A percentile compares a stretch with the other conserved stretches of the same genome.
These are phyloP conservation scores for Noccaea caerulescens DNA, from an alignment of 345 rosid genomes.

Conservation along the genomic window DNA sequence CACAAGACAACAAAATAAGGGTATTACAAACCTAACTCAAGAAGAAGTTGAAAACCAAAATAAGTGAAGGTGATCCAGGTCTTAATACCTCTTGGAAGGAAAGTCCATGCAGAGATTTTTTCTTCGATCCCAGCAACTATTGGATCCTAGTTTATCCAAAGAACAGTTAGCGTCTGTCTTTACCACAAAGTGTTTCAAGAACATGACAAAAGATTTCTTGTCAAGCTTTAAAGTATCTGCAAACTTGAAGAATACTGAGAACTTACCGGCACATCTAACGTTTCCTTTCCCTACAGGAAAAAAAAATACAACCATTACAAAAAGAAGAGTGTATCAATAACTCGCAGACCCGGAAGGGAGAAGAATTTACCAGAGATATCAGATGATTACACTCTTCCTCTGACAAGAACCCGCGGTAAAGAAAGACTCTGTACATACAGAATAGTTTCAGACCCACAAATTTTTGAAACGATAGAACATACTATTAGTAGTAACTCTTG, in stretches of 20 bases:
- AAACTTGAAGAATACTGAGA: constrained; percentile 10
- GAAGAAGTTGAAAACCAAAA: constrained; percentile 8
- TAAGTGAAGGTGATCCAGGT: neutral
- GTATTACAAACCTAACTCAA: neutral
- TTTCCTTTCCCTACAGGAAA: constrained; percentile 5
- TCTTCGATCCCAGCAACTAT: constrained; percentile 69
- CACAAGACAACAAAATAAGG: constrained; percentile 2
- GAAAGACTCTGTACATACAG: constrained; percentile 65
- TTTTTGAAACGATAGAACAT: neutral
- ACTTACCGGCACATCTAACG: constrained; percentile 33
- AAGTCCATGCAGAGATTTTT: constrained; percentile 84
- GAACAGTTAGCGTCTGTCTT: neutral
- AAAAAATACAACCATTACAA: neutral
- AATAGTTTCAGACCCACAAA: constrained; percentile 35
- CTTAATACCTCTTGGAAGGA: constrained; percentile 75
- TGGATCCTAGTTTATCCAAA: constrained; percentile 54
- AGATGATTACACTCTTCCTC: constrained; percentile 84
- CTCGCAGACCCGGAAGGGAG: neutral
- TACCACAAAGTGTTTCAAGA: constrained; percentile 11
- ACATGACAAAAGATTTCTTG: neutral
- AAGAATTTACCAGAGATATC: constrained; percentile 58
- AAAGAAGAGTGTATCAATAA: neutral
- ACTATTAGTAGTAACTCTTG: neutral
- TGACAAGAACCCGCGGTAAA: constrained; percentile 66
- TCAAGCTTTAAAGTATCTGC: neutral